Evolutionary conservation across 2,329 filamentous ascomycete genomes (phyloP), one percentile per base, ranked within the genome.

Genomic region (Fusarium acutatum): DNA sequence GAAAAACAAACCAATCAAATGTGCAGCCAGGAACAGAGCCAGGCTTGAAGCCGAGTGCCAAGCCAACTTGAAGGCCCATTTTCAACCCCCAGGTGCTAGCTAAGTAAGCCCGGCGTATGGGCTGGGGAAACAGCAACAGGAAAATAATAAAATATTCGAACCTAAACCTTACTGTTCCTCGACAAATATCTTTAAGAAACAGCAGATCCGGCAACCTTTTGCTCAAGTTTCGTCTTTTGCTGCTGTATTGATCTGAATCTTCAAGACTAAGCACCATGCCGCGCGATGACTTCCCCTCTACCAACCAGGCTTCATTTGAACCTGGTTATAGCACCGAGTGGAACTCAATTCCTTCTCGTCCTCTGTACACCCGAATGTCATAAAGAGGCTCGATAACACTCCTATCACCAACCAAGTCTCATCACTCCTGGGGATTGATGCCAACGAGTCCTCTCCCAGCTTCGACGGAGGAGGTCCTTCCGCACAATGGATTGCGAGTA

Each of bases 141-240:
- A 6, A n/a, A n/a, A 2, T 6, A 6, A n/a, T 30, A 6, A n/a
- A 0, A n/a, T 1, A n/a, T 6, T 17, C 12, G 4, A 17, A 17
- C 7, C 14, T 47, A 17, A 2, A 3, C 3, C 7, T 1, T 3
- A 11, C 20, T 17, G 3, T 5, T 14, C 20, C 44, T 14, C 6
- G 6, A 22, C 0, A 22, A 22, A 47, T 30, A 1, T 6, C 3
- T 22, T 22, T 30, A 5, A 22, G 22, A 1, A 30, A 28, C 20
- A 47, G 44, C 14, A 17, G 4, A 47, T 17, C 0, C 14, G 14
- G 6, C 26, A 7, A 6, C 9, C 6, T 2, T 47, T 47, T 11
- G 13, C 10, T 22, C 20, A 22, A 47, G 9, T 12, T 22, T 17
- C 10, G 26, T 30, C 9, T 47, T 17, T 30, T 49, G 20, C 20